Base-by-base conservation (phyloP, 805 yeast genomes). In the Candida easanensis region DNA sequence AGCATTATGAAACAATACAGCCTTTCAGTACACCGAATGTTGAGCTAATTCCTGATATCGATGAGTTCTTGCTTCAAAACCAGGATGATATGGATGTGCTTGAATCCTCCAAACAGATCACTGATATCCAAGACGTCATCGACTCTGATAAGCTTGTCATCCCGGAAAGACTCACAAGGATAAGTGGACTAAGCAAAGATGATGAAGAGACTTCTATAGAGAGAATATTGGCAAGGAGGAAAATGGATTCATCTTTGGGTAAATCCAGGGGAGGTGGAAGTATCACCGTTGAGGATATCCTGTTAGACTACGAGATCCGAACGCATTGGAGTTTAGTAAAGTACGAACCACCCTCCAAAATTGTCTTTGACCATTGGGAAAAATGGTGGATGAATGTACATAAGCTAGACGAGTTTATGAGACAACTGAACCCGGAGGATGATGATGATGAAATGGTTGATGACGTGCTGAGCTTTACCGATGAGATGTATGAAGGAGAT, bases 351-450 rank as follows among this genome's bases (percentile, higher is more conserved):
- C 46, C 54, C 41, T 34, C 43, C 6, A 22, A 36, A 11, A 16
- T 55, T 5, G 40, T 59, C 2, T 63, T 54, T 36, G 19, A 44
- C 3, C 47, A 45, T 16, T 66, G 71, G 71, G 46, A 53, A 13
- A 37, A 28, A 2, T 66, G 71, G 71, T 52, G 45, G 47, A 35
- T 39, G 28, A 45, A 44, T 21, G 50, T 35, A 10, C 40, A 44
- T 31, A 38, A 37, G 31, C 39, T 45, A 14, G 41, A 43, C 23
- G 42, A 49, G 41, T 36, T 41, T 31, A 39, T 38, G 41, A 28
- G 38, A 17, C 46, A 40, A 28, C 18, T 43, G 39, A 28, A 40
- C 19, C 30, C 10, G 5, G 41, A 40, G 17, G 33, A 15, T 13
- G 28, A n/a, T 25, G 22, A 15, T 20, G 30, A 38, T 17, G 20